These are phyloP conservation scores for Alternaria sp. DNA, from an alignment of 2,329 filamentous ascomycete species.

Conservation along the genomic window DNA sequence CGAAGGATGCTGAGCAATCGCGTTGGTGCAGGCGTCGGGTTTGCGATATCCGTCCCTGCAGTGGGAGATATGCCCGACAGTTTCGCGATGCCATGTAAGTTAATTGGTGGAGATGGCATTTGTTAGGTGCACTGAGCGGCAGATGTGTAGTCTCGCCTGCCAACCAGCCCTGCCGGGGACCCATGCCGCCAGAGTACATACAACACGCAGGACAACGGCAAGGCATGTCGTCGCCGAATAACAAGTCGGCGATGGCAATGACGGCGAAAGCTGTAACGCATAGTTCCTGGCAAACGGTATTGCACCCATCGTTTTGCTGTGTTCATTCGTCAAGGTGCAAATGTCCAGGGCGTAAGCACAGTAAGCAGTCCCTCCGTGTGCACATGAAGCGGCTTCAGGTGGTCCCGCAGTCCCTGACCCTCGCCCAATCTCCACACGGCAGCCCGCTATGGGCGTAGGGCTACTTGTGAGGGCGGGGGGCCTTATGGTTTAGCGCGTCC, in stretches of 20 bases:
- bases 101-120: constrained; percentile 30
- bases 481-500: constrained; percentile 34
- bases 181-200: constrained; percentile 10
- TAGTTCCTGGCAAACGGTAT: constrained; percentile 21
- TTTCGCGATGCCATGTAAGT: constrained; percentile 10
- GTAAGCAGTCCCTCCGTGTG: constrained; percentile 43
- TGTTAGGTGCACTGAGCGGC: constrained; percentile 29
- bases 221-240: constrained; percentile 19
- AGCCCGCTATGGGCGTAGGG: constrained; percentile 32
- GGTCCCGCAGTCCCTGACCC: constrained; percentile 29
- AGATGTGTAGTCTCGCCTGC: constrained; percentile 28
- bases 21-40: constrained; percentile 5
- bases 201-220: constrained; percentile 16
- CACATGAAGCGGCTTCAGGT: constrained; percentile 32
- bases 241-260: constrained; percentile 14
- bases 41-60: constrained; percentile 26
- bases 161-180: constrained; percentile 18
- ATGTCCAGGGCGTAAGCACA: constrained; percentile 45
- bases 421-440: constrained; percentile 48
- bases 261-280: constrained; percentile 12
- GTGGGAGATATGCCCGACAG: constrained; percentile 20
- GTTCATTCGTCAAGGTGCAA: constrained; percentile 34
- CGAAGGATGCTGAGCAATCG: constrained; percentile 13
- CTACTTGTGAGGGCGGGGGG: constrained; percentile 35
- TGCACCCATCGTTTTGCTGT: constrained; percentile 7